Evolutionary conservation across 768 basidiomycete genomes (phyloP).

Genomic region (Terana coerulea): DNA sequence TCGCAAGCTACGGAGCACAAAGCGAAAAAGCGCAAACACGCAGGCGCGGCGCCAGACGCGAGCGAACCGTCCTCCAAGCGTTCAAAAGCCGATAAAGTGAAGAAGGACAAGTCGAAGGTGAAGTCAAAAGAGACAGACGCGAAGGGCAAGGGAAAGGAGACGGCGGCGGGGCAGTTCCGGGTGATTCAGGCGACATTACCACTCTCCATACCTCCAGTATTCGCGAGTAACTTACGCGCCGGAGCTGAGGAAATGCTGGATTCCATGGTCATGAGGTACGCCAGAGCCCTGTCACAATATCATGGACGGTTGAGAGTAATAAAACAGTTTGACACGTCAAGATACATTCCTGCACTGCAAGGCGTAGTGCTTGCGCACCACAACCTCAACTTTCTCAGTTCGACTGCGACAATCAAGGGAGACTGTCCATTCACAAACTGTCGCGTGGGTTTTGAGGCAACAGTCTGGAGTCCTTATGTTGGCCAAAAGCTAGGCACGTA

Average conservation of each 20-base stretch:
- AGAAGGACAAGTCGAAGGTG: conserved; percentile 29
- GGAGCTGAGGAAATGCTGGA: conserved; percentile 91
- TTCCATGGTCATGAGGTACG: conserved; percentile 91
- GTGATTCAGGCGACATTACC: conserved; percentile 61
- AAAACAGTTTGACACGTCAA: conserved; percentile 29
- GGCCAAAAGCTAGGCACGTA: conserved; percentile 74
- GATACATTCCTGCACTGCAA: conserved; percentile 82
- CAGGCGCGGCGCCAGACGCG: conserved; percentile 18
- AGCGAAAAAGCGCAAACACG: conserved; percentile 50
- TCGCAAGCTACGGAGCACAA: conserved; percentile 19
- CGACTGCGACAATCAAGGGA: conserved; percentile 62
- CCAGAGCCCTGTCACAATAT: background rate
- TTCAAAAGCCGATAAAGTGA: conserved; percentile 30
- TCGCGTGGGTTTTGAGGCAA: conserved; percentile 73
- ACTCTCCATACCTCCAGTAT: conserved; percentile 79
- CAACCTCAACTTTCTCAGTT: conserved; percentile 61
- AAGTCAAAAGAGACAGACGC: conserved; percentile 14
- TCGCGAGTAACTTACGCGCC: conserved; percentile 62
- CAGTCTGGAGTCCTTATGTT: conserved; percentile 83
- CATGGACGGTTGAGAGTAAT: background rate
- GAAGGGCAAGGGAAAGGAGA: conserved; percentile 24
- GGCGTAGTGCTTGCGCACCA: conserved; percentile 89
- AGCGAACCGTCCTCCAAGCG: conserved; percentile 28
- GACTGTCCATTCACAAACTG: conserved; percentile 87
- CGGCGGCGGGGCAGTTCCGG: conserved; percentile 47